Percentiles rank a stretch among this genome's conserved stretches.
Conservation (phyloP, 768 basidiomycete genomes). For the Boletus bicolor region DNA sequence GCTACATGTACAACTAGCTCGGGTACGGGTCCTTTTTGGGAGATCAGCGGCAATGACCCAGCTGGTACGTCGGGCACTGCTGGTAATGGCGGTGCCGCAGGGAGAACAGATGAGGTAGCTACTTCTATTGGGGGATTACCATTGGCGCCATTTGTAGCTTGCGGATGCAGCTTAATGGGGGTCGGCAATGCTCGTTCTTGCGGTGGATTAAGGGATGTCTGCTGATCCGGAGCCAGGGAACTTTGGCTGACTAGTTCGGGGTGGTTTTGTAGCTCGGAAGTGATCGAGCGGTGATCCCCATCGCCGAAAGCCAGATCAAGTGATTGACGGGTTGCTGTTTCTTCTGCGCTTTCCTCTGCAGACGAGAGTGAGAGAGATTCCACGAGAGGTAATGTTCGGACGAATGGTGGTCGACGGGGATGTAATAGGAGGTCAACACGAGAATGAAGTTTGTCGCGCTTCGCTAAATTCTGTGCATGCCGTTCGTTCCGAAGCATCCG, state of each 20-base stretch:
- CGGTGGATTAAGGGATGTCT: background rate
- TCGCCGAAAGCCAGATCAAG: slow-evolving; percentile 35
- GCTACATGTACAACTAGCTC: background rate
- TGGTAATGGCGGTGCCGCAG: background rate
- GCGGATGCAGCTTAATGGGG: background rate
- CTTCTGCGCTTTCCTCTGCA: slow-evolving; percentile 63
- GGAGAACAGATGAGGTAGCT: background rate
- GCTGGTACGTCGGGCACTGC: background rate
- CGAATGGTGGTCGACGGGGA: slow-evolving; percentile 73
- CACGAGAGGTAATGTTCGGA: slow-evolving; percentile 62
- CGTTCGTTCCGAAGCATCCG: background rate
- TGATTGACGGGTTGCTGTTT: slow-evolving; percentile 43
- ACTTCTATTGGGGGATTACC: background rate
- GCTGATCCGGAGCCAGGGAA: background rate
- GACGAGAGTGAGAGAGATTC: slow-evolving; percentile 61
- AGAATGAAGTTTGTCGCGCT: slow-evolving; percentile 26
- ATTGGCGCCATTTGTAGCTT: background rate
- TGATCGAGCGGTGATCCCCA: background rate
- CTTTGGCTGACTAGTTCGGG: background rate
- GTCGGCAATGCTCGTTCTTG: background rate
- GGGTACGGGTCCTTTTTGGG: slow-evolving; percentile 6
- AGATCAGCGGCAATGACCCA: background rate
- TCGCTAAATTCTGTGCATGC: slow-evolving; percentile 14
- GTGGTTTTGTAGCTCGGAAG: slow-evolving; percentile 1
- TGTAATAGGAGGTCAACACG: slow-evolving; percentile 66